Base-by-base conservation (phyloP, 1,139 yeast species). In the Kluyveromyces sp. region DNA sequence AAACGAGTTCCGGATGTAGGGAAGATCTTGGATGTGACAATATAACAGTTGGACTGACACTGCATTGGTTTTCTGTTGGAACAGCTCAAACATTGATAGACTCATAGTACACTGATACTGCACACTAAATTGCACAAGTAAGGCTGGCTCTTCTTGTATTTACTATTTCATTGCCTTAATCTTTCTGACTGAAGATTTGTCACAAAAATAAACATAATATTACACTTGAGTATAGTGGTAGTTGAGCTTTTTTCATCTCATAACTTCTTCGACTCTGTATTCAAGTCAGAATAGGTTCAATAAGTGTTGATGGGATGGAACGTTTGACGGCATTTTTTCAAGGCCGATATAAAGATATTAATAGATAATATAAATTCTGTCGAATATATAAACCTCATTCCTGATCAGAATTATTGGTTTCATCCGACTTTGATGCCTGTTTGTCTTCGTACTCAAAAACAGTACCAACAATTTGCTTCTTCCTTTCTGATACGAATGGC, bases 381-480 rank as follows among this genome's bases (percentile, higher is more conserved):
- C 12, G n/a, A 19, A 18, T 19, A 17, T n/a, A 33, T 33, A 33
- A 17, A 19, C 25, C 15, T 29, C 19, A 38, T 8, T 31, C 31
- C 29, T 31, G 35, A 7, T 38, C 35, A 6, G 41, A 22, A 19
- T 44, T 33, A 15, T 38, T 45, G n/a, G 41, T 40, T 18, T 38
- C 35, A 19, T 35, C 41, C 16, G 19, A 26, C n/a, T 32, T 39
- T 8, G 37, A 20, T 16, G 43, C 26, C 12, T 40, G 31, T 11
- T 48, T 45, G 29, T 55, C 58, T 30, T 59, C 61, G 42, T 63
- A 65, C 29, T 81, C 77, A 54, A 84, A 77, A 3, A 87, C 94
- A 35, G 83, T 78, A 4, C 94, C 94, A 44, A 88, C 73, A 54
- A 92, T 80, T 62, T 88, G 96, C 67, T 83, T 86, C 58, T 80